Evolutionary conservation across 108 stramenopile species (phyloP), one percentile per base, ranked within the genome.

Genomic region (Skeletonema tropicum): DNA sequence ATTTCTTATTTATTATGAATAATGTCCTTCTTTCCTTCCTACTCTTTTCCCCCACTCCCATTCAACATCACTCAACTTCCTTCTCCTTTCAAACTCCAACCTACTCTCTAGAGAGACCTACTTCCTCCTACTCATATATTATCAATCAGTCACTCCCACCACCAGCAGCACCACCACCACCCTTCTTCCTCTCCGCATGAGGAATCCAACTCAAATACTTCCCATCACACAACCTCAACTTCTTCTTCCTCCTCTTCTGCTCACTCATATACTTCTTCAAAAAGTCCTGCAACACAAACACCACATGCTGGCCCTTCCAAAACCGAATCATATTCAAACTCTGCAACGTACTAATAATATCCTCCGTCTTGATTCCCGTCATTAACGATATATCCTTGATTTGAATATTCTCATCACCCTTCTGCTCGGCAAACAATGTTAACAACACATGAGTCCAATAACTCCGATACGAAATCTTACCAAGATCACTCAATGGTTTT

Each of bases 261-360:
- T 90, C 83, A 33, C 85, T 84, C 80, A 84, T 85, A 71, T 93
- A 96, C 55, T 90, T 81, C 30, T 86, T 73, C 60, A 97, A 81
- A 21, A 79, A 83, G 30, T 85, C 82, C 74, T 92, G 91, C 60
- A 90, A 88, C 68, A 95, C 94, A 73, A 90, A 90, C 14, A 97
- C 87, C 12, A 98, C 97, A 84, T 98, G 97, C 86, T 98, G 99
- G 3, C 99, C 99, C 83, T 98, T 99, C 97, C 97, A 98, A 68
- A 91, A 92, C 66, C 95, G 90, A 63, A 99, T 96, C 91, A 99
- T 93, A 65, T 95, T 93, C 61, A 98, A 73, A 31, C 81, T 87
- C 70, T 98, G 96, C 67, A 99, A 84, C 7, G 99, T 99, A 36
- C 89, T 92, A 38, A 99, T 94, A 57, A 99, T 97, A 83, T 99